Evolutionary conservation across 2,329 filamentous ascomycete species (phyloP).

Genomic region (Colletotrichum eremochloae): DNA sequence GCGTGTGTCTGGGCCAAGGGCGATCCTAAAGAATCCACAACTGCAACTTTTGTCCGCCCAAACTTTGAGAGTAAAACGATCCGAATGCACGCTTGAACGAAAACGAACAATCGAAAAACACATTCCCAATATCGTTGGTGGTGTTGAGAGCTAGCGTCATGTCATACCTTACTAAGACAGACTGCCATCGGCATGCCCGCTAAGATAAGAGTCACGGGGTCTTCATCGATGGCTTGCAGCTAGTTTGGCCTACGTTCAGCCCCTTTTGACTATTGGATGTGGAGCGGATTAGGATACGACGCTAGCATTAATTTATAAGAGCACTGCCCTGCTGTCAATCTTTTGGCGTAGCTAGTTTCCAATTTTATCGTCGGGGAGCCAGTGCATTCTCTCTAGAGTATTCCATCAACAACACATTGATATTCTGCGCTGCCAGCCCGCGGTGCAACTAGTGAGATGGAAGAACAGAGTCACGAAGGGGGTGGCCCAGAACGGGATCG

Average conservation of each 20-base stretch:
- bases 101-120: neutral
- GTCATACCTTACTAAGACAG: neutral
- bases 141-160: neutral
- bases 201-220: neutral
- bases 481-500: neutral
- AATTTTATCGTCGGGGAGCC: rapidly evolving
- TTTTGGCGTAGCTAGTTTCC: no score
- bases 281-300: constrained; percentile 11
- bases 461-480: neutral
- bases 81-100: neutral
- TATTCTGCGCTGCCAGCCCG: no score
- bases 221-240: neutral
- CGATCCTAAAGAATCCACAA: neutral
- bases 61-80: neutral
- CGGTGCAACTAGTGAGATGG: neutral
- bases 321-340: neutral
- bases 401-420: neutral
- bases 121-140: neutral
- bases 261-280: neutral
- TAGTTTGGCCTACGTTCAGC: neutral
- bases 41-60: neutral
- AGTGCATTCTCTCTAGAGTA: neutral
- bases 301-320: neutral
- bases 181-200: neutral
- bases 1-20: neutral